Evolutionary conservation across 2,329 filamentous ascomycete species (phyloP).

Genomic region (Colletotrichum orchidophilum): DNA sequence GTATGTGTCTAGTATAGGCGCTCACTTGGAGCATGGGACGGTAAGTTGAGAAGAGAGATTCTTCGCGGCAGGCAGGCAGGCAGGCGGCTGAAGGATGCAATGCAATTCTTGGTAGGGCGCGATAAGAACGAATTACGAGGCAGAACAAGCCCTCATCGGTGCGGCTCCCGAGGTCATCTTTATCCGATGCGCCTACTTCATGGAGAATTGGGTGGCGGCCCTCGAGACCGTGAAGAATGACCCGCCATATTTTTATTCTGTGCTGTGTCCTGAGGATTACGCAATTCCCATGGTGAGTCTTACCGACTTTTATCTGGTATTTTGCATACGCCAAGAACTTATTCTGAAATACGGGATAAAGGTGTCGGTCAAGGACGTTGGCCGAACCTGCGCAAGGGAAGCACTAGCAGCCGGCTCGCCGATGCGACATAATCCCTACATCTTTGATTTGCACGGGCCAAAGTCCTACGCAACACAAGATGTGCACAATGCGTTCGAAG

Average conservation of each 20-base stretch:
- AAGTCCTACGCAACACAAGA: constrained; percentile 41
- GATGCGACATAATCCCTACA: constrained; percentile 24
- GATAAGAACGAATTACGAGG: constrained; percentile 37
- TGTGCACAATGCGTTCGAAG: constrained; percentile 40
- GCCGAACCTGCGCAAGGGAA: constrained; percentile 37
- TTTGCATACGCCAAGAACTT: too few species aligned
- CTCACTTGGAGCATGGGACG: constrained; percentile 42
- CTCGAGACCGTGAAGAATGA: constrained; percentile 35
- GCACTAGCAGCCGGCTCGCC: constrained; percentile 33
- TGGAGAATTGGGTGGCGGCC: constrained; percentile 34
- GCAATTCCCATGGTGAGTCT: constrained; percentile 44
- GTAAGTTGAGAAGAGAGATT: constrained; percentile 35
- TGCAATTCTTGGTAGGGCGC: constrained; percentile 38
- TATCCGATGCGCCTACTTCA: constrained; percentile 36
- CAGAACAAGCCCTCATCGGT: constrained; percentile 36
- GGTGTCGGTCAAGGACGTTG: constrained; percentile 44
- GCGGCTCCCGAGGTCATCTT: constrained; percentile 38
- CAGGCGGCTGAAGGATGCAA: neutral
- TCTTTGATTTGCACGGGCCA: constrained; percentile 42
- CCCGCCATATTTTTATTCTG: constrained; percentile 38
- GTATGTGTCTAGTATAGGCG: constrained; percentile 39
- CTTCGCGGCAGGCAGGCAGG: neutral
- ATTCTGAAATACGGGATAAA: constrained; percentile 18
- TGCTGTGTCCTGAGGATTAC: constrained; percentile 40
- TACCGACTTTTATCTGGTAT: too few species aligned